Evolutionary conservation across 1,139 yeast genomes (phyloP).

Genomic region (Yamadazyma mexicana): DNA sequence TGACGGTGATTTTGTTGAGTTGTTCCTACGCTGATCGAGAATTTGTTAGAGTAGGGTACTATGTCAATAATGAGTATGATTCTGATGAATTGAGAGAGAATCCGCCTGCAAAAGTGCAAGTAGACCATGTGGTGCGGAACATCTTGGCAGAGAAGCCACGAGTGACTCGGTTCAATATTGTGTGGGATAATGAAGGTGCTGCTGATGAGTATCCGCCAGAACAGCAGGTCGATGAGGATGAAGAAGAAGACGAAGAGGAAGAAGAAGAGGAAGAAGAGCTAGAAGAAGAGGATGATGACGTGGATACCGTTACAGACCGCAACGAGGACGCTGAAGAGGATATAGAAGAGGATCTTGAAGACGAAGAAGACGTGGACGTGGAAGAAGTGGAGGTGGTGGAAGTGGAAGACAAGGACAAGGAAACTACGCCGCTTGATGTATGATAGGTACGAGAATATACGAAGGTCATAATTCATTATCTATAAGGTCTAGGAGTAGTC

Average conservation of each 20-base stretch:
- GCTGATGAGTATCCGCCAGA: slow-evolving; percentile 73
- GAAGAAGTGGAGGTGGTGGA: slow-evolving; percentile 16
- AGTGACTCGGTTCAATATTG: slow-evolving; percentile 93
- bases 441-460: no score
- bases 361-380: slow-evolving; percentile 35
- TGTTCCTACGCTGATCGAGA: slow-evolving; percentile 93
- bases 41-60: slow-evolving; percentile 95
- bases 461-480: neutral
- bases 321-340: slow-evolving; percentile 32
- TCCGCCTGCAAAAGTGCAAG: slow-evolving; percentile 92
- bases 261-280: slow-evolving; percentile 62
- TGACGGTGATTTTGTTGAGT: slow-evolving; percentile 87
- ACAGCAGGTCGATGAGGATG: slow-evolving; percentile 48
- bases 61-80: slow-evolving; percentile 95
- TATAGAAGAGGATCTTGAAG: slow-evolving; percentile 19
- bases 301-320: slow-evolving; percentile 18
- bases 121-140: slow-evolving; percentile 91
- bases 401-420: slow-evolving; percentile 9
- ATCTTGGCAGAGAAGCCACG: slow-evolving; percentile 96
- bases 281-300: slow-evolving; percentile 53
- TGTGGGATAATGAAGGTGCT: slow-evolving; percentile 78
- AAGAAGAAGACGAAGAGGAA: slow-evolving; percentile 52
- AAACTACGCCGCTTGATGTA: slow-evolving; percentile 12
- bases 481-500: no score
- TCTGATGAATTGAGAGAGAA: slow-evolving; percentile 88